These are phyloP conservation scores for Mucor irregularis DNA, from an alignment of 371 early-diverging fungal genomes.

Conservation along the genomic window DNA sequence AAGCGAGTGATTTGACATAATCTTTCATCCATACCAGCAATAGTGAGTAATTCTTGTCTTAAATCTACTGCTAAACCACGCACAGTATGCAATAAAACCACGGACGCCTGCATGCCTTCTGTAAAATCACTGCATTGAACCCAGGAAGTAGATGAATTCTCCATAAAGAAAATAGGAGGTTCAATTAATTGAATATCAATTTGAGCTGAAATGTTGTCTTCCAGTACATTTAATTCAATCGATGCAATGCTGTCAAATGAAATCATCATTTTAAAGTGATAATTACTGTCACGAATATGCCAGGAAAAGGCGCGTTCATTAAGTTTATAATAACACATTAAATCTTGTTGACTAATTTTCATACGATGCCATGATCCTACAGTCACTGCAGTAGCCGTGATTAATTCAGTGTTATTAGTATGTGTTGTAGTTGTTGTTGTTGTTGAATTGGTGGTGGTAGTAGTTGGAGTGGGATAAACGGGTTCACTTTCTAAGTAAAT, in stretches of 20 bases:
- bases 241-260: conserved; percentile 37
- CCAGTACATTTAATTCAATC: conserved; percentile 29
- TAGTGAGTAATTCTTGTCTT: conserved; percentile 45
- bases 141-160: conserved; percentile 45
- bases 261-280: conserved; percentile 74
- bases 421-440: too few relatives aligned
- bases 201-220: conserved; percentile 52
- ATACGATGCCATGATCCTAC: conserved; percentile 83
- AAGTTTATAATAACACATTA: conserved; percentile 61
- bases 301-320: conserved; percentile 64
- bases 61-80: conserved; percentile 58
- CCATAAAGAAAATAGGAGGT: conserved; percentile 69
- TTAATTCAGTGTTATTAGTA: conserved; percentile 6
- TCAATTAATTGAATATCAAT: conserved; percentile 61
- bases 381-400: conserved; percentile 58
- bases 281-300: conserved; percentile 68
- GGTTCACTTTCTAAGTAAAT: conserved; percentile 22
- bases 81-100: conserved; percentile 62
- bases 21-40: conserved; percentile 36
- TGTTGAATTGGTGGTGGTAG: too few relatives aligned
- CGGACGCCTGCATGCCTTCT: conserved; percentile 72
- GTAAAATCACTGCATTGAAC: conserved; percentile 80
- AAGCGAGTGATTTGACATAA: conserved; percentile 40
- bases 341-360: conserved; percentile 56
- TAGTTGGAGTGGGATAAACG: background rate